Evolutionary conservation across 768 basidiomycete genomes (phyloP).

Genomic region (Lepiota brunneoincarnata): DNA sequence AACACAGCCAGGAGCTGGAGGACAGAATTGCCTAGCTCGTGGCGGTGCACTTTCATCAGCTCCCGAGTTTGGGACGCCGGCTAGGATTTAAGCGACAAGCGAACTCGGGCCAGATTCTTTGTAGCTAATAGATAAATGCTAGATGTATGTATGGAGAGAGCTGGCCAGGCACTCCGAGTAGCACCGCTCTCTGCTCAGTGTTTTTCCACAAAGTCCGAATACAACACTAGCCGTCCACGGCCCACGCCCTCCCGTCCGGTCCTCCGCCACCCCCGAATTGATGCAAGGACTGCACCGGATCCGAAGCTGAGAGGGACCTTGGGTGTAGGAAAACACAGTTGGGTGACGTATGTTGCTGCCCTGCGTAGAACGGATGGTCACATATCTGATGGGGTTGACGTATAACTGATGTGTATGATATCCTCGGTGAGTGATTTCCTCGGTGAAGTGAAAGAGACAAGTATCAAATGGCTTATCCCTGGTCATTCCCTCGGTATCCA

Average conservation of each 20-base stretch:
- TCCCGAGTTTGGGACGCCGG: constrained; percentile 3
- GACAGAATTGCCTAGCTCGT: constrained; percentile 5
- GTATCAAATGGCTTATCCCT: constrained; percentile 7
- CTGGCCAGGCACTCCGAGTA: not conserved
- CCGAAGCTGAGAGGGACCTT: too few relatives aligned
- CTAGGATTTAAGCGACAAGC: not conserved
- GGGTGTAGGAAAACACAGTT: too few relatives aligned
- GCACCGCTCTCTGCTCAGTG: not conserved
- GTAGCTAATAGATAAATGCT: not conserved
- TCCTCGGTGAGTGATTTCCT: constrained; percentile 14
- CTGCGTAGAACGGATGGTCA: constrained; percentile 6
- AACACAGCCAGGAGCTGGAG: constrained; percentile 10
- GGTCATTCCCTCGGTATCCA: constrained; percentile 3
- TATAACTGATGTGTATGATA: constrained; percentile 5
- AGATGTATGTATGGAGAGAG: not conserved
- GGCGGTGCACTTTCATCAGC: constrained; percentile 12
- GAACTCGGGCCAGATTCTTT: not conserved
- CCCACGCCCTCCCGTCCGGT: not conserved
- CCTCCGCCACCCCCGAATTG: not conserved
- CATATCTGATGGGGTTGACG: constrained; percentile 10
- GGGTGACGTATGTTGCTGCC: not conserved
- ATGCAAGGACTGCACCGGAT: too few relatives aligned
- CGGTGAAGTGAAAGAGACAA: constrained; percentile 12
- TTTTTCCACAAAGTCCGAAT: not conserved
- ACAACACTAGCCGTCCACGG: not conserved